These are phyloP conservation scores for Sedum album DNA, from an alignment of 164 flowering plant species.

Conservation along the genomic window DNA sequence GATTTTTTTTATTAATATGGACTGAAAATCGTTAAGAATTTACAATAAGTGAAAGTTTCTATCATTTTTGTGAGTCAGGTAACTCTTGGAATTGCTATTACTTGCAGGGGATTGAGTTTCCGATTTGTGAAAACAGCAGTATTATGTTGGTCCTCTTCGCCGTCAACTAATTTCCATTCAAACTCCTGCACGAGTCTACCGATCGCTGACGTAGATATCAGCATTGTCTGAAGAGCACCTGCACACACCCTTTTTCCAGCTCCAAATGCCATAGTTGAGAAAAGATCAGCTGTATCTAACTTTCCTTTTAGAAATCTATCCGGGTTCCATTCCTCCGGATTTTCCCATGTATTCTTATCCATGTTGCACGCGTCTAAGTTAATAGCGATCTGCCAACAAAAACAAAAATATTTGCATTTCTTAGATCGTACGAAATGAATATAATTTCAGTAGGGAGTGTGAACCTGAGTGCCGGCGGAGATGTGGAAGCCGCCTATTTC, in stretches of 20 bases:
- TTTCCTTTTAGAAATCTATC: conserved; percentile 63
- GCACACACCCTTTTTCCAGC: too few species aligned
- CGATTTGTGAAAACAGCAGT: conserved; percentile 62
- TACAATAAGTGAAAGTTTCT: neutral
- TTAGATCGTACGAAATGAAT: neutral
- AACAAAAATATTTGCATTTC: too few species aligned
- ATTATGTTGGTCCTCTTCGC: conserved; percentile 56
- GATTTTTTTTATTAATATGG: too few species aligned
- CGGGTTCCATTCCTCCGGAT: conserved; percentile 73
- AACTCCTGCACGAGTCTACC: too few species aligned
- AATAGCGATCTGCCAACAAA: conserved; percentile 50
- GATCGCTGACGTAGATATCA: too few species aligned
- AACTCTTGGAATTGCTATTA: conserved; percentile 36
- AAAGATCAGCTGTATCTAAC: conserved; percentile 48
- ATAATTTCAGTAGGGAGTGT: neutral
- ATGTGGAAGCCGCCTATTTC: conserved; percentile 69
- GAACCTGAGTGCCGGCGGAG: conserved; percentile 77
- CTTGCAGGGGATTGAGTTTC: conserved; percentile 69
- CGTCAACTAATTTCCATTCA: conserved; percentile 64
- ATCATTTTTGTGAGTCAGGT: neutral
- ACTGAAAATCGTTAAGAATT: too few species aligned
- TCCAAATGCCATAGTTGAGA: too few species aligned
- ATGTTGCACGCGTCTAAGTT: conserved; percentile 78
- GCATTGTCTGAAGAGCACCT: too few species aligned
- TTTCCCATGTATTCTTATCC: conserved; percentile 71